Base-by-base conservation (phyloP, 257 asterid species). In the Jaltomata sinuosa region DNA sequence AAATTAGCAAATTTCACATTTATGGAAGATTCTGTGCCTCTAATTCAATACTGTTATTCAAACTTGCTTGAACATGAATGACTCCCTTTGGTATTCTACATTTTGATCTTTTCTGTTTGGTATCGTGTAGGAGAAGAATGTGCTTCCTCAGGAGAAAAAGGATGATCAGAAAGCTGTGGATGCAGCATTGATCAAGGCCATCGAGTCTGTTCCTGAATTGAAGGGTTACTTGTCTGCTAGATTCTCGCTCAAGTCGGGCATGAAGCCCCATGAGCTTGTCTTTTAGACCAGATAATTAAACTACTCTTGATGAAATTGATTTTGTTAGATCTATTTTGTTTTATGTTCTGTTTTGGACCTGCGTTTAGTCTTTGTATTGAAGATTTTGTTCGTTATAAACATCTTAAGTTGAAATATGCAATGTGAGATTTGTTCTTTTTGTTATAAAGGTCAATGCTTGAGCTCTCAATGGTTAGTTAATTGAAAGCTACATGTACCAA, bases 201-300 rank as follows among this genome's bases (percentile, higher is more conserved):
- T 86, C 10, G 88, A 86, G 74, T 65, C 61, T 16, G 86, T 86
- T 61, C 81, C 84, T 0, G 85, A 82, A 11, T 71, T 85, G 61
- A 85, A 81, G 85, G 67, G 61, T 29, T 85, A 85, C 21, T 82
- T 86, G 86, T 83, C 52, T 10, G 86, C 88, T 2, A 86, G 86
- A 53, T 86, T 86, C 80, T 86, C 88, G 2, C 84, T 86, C 52
- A 83, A 83, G 80, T 54, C 84, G 5, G 81, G 84, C 61, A 86
- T 86, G 85, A 86, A 86, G 52, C 85, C 88, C 31, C 85, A 82
- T 76, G 88, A 82, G 83, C 88, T 85, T 71, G 83, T 83, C 68
- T 85, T 86, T 49, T 86, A 72, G 84, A 49, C 25, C 71, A 34
- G 76, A 31, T 50, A 69, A 49, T 36, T 34, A 71, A 68, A 32